Conservation (phyloP, 208 protist species). For the Wallacemonas sp. region DNA sequence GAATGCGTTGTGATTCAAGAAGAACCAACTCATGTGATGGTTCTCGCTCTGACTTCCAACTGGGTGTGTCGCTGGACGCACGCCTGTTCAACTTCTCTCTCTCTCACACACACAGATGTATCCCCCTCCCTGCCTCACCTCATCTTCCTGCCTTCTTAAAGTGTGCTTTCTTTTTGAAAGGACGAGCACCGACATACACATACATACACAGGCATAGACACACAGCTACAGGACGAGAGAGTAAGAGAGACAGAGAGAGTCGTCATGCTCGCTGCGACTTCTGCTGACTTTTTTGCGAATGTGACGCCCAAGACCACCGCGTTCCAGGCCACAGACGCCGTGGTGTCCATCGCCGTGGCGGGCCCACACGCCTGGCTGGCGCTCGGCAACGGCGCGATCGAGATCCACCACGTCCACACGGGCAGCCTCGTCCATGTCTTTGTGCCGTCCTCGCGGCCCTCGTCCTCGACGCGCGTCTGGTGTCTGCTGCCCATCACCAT, state of each 20-base stretch:
- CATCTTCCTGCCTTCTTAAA: not conserved
- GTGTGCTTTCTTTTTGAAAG: too few relatives aligned
- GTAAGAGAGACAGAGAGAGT: not conserved
- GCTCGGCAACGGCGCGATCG: slow-evolving; percentile 65
- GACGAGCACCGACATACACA: too few relatives aligned
- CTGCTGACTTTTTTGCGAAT: slow-evolving; percentile 16
- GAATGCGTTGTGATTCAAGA: not conserved
- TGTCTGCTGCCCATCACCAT: slow-evolving; percentile 35
- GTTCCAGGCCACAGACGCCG: slow-evolving; percentile 41
- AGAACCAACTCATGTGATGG: not conserved
- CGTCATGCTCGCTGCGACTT: not conserved
- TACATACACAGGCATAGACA: slow-evolving; percentile 4
- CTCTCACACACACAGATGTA: too few relatives aligned
- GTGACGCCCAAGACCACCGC: slow-evolving; percentile 36
- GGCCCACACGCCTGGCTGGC: slow-evolving; percentile 69
- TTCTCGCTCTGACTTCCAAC: too few relatives aligned
- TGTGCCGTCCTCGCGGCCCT: slow-evolving; percentile 24
- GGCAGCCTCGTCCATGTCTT: slow-evolving; percentile 64
- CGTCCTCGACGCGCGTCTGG: slow-evolving; percentile 37
- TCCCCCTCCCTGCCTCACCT: too few relatives aligned
- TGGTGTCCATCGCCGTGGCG: slow-evolving; percentile 57
- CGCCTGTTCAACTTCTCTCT: too few relatives aligned
- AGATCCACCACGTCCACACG: slow-evolving; percentile 66
- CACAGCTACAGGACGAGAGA: not conserved
- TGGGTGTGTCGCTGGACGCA: too few relatives aligned